These are phyloP conservation scores for Aspergillus hortae DNA, from an alignment of 2,329 filamentous ascomycete species.

Conservation along the genomic window DNA sequence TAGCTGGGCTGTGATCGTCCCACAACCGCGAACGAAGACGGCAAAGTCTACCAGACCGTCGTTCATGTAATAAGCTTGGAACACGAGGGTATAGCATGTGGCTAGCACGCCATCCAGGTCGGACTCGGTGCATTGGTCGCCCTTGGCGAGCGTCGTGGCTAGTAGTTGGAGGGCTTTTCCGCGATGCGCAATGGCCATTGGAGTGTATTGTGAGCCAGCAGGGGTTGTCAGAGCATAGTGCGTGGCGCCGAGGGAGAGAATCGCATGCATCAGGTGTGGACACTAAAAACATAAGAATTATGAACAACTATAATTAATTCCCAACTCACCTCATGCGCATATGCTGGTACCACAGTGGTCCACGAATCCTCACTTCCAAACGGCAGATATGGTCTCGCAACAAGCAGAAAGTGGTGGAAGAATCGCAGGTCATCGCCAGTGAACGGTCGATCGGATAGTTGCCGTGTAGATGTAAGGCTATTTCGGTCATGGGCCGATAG, in stretches of 20 bases:
- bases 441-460: slow-evolving; percentile 28
- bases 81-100: slow-evolving; percentile 31
- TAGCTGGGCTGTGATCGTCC: slow-evolving; percentile 35
- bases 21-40: slow-evolving; percentile 33
- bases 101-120: slow-evolving; percentile 29
- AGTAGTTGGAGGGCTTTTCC: slow-evolving; percentile 62
- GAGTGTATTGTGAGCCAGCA: slow-evolving; percentile 50
- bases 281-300: slow-evolving; percentile 25
- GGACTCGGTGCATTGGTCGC: slow-evolving; percentile 11
- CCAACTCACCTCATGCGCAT: slow-evolving; percentile 51
- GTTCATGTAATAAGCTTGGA: slow-evolving; percentile 32
- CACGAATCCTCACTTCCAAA: slow-evolving; percentile 64
- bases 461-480: slow-evolving; percentile 1
- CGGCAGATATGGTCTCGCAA: slow-evolving; percentile 60
- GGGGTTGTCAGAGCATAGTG: slow-evolving; percentile 50
- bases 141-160: slow-evolving; percentile 49
- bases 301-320: neutral
- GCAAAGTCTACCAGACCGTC: slow-evolving; percentile 33
- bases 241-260: slow-evolving; percentile 65
- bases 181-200: slow-evolving; percentile 61
- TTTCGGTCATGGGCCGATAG: neutral
- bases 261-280: slow-evolving; percentile 67
- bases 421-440: slow-evolving; percentile 48
- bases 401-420: slow-evolving; percentile 52
- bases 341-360: slow-evolving; percentile 63